Base-by-base conservation (phyloP, 257 asterid species). In the Coffea canephora region DNA sequence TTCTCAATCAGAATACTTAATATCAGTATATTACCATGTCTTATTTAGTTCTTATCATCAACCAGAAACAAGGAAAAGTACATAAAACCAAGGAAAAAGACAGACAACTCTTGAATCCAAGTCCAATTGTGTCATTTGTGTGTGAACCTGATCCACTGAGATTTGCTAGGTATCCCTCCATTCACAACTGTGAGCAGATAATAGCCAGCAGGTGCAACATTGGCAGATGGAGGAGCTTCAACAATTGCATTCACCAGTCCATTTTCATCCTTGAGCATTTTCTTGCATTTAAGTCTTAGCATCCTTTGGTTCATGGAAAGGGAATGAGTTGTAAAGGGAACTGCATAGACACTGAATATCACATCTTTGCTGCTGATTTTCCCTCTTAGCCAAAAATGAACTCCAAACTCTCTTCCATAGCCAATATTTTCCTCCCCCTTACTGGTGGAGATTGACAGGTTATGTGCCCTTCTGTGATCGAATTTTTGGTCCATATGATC, bases 291-390 rank as follows among this genome's bases (percentile, higher is more conserved):
- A 5, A 92, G 86, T 6, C 64, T 79, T 80, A 92, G 70, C 93
- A 89, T 34, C 89, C 96, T 89, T 75, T 91, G 94, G 76, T 88
- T 90, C 96, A 92, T 89, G 3, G 92, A 88, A 10, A 84, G 59
- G 0, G 96, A 89, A 80, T 91, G 96, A 0, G 97, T 91, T 46
- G 86, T 89, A 55, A 89, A 92, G 5, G 96, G 94, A 13, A 91
- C 82, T 2, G 90, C 88, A 69, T 91, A 89, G 1, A 82, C 93
- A 6, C 84, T 88, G 34, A 87, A 77, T 34, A 21, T 71, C 64
- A 88, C 89, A n/a, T 70, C 41, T 0, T 46, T 71, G 57, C 75
- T 73, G 27, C 54, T 59, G 19, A 50, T 69, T 76, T 55, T 78
- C 75, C 49, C 76, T 49, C 55, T 67, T 76, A 86, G 8, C 70